phyloP scores from a whole-genome alignment of 129 eudicot species.

The Pseudognaphalium luteoalbum region DNA sequence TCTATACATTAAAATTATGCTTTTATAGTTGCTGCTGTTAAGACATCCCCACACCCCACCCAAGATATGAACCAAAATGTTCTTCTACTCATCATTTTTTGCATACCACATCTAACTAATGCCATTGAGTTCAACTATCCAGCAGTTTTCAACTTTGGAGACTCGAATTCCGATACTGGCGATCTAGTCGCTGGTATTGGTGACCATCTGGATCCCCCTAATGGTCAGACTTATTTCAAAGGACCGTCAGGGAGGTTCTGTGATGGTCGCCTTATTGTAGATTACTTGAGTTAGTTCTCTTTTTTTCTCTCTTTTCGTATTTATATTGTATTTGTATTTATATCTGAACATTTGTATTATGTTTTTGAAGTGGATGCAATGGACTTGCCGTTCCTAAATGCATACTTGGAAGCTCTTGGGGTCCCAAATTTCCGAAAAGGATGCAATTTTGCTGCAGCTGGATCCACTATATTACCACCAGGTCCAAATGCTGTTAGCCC shows the following conservation, averaged over 20 bases:
- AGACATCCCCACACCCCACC: not conserved
- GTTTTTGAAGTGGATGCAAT: constrained; percentile 72
- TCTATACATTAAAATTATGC: not conserved
- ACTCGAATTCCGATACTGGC: constrained; percentile 93
- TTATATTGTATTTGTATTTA: constrained; percentile 9
- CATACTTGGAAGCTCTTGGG: constrained; percentile 77
- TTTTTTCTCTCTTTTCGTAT: too few species aligned
- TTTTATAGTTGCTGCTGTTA: not conserved
- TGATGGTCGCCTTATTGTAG: constrained; percentile 82
- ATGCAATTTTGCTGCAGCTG: constrained; percentile 85
- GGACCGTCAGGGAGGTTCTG: constrained; percentile 84
- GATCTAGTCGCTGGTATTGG: constrained; percentile 60
- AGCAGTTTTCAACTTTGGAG: constrained; percentile 94
- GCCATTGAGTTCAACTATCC: constrained; percentile 68
- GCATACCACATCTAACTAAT: constrained; percentile 33
- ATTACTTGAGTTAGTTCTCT: constrained; percentile 61
- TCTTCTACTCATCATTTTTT: constrained; percentile 34
- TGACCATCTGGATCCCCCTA: constrained; percentile 47
- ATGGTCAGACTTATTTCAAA: constrained; percentile 77
- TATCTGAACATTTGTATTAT: not conserved
- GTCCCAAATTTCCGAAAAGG: constrained; percentile 72
- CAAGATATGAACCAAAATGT: constrained; percentile 18
- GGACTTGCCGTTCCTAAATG: constrained; percentile 76
- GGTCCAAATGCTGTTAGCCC: constrained; percentile 59
- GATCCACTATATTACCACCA: constrained; percentile 74